phyloP scores from a whole-genome alignment of 2,329 filamentous ascomycete genomes.

The Stachybotrys chlorohalonatus region DNA sequence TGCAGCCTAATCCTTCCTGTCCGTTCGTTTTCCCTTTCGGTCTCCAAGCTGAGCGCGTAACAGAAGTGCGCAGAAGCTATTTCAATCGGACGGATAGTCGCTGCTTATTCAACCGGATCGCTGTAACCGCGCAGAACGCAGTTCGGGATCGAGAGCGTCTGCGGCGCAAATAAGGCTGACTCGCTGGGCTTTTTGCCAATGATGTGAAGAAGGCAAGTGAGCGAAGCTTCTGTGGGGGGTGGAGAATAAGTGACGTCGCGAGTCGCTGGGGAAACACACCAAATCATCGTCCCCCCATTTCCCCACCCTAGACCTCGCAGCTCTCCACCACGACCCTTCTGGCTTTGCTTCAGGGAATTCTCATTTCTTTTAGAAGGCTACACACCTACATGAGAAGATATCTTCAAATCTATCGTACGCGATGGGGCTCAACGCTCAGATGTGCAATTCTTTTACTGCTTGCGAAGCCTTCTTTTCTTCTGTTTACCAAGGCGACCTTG shows the following conservation, averaged over 20 bases:
- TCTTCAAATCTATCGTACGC: too few species aligned
- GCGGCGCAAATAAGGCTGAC: too few species aligned
- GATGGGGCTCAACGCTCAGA: too few species aligned
- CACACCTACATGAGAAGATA: too few species aligned
- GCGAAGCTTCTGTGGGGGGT: constrained; percentile 5
- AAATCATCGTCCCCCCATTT: neutral
- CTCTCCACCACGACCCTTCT: neutral
- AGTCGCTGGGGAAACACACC: constrained; percentile 18
- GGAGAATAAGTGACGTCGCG: constrained; percentile 13
- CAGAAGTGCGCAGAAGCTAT: neutral
- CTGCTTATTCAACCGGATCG: neutral
- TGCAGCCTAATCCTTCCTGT: neutral
- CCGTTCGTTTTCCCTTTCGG: neutral
- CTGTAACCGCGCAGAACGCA: too few species aligned
- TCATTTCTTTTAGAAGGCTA: neutral
- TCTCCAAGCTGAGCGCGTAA: neutral
- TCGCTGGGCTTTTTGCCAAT: neutral
- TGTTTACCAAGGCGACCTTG: too few species aligned
- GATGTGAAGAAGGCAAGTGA: neutral
- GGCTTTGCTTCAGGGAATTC: neutral
- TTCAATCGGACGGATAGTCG: neutral
- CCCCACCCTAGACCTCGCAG: neutral
- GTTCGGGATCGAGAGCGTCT: too few species aligned
- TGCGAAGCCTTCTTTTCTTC: too few species aligned
- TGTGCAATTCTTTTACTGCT: too few species aligned